Conservation (phyloP, 1,139 yeast species). For the Debaryomyces nepalensis region DNA sequence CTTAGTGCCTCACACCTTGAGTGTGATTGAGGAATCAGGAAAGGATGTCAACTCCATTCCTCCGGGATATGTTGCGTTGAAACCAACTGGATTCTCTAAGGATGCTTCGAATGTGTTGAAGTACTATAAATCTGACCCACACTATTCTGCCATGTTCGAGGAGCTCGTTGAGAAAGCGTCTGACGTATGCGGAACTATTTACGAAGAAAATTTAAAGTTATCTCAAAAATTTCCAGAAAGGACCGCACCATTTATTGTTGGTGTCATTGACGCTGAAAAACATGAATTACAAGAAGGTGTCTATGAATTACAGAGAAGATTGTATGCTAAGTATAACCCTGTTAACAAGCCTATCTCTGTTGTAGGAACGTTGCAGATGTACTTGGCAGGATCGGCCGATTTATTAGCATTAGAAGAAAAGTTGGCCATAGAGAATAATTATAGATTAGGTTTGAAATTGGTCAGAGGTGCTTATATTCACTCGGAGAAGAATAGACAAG, state of each 20-base stretch:
- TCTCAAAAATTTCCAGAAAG: slow-evolving; percentile 63
- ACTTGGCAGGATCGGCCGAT: slow-evolving; percentile 70
- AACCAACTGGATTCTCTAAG: slow-evolving; percentile 87
- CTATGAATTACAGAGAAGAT: slow-evolving; percentile 83
- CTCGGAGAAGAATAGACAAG: slow-evolving; percentile 74
- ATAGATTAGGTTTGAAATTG: slow-evolving; percentile 83
- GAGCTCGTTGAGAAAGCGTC: slow-evolving; percentile 69
- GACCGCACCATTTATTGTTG: slow-evolving; percentile 79
- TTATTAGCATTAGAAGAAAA: slow-evolving; percentile 66
- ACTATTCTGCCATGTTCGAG: slow-evolving; percentile 57
- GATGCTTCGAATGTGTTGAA: slow-evolving; percentile 77
- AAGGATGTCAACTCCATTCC: slow-evolving; percentile 66
- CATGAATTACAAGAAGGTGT: slow-evolving; percentile 88
- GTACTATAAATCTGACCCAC: slow-evolving; percentile 53
- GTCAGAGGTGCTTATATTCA: slow-evolving; percentile 99
- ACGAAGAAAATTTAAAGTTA: slow-evolving; percentile 56
- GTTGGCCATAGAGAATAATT: slow-evolving; percentile 64
- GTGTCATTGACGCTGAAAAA: slow-evolving; percentile 93
- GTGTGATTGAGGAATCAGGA: slow-evolving; percentile 49
- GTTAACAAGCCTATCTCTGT: slow-evolving; percentile 62
- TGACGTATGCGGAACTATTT: slow-evolving; percentile 57
- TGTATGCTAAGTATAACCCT: slow-evolving; percentile 76
- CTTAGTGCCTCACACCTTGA: slow-evolving; percentile 69
- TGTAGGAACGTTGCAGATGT: slow-evolving; percentile 94
- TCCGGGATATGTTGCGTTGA: slow-evolving; percentile 85